Evolutionary conservation across 2,329 filamentous ascomycete species (phyloP).

Genomic region (Penicillium sclerotiorum): DNA sequence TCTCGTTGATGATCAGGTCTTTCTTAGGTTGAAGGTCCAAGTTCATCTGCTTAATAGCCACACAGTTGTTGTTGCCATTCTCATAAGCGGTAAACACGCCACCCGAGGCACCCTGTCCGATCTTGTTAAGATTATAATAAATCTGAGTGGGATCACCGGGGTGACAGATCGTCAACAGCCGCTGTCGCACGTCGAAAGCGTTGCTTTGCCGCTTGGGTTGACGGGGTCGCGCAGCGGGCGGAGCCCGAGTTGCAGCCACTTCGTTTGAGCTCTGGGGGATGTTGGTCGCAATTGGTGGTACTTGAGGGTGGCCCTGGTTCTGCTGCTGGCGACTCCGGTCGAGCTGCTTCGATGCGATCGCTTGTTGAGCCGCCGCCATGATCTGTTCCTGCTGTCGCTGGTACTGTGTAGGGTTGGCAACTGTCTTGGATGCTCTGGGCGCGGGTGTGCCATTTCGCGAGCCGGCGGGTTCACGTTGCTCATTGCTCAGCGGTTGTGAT

Average conservation of each 20-base stretch:
- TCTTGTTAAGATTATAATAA: constrained; percentile 87
- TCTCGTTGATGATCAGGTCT: constrained; percentile 98
- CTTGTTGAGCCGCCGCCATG: constrained; percentile 76
- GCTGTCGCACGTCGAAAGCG: constrained; percentile 77
- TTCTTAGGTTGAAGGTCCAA: constrained; percentile 98
- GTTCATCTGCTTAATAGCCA: constrained; percentile 99
- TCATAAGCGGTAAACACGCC: constrained; percentile 94
- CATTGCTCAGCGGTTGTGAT: constrained; percentile 61
- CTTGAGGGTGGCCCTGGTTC: constrained; percentile 49
- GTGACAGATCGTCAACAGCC: constrained; percentile 86
- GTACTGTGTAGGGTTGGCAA: constrained; percentile 48
- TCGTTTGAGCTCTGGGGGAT: constrained; percentile 36
- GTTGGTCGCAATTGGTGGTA: constrained; percentile 39
- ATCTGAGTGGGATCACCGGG: constrained; percentile 85
- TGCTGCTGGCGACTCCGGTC: constrained; percentile 75
- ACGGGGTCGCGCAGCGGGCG: constrained; percentile 67
- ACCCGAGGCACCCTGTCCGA: constrained; percentile 94
- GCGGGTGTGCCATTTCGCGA: constrained; percentile 62
- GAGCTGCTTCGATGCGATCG: constrained; percentile 69
- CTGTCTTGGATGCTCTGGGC: constrained; percentile 43
- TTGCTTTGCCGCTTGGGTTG: constrained; percentile 79
- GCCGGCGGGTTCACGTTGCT: constrained; percentile 69
- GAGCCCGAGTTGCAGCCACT: constrained; percentile 46
- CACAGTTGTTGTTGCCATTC: constrained; percentile 77
- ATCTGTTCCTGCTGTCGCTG: constrained; percentile 81